These are phyloP conservation scores for Botrytis pseudocinerea DNA, from an alignment of 2,329 filamentous ascomycete species.

Conservation along the genomic window DNA sequence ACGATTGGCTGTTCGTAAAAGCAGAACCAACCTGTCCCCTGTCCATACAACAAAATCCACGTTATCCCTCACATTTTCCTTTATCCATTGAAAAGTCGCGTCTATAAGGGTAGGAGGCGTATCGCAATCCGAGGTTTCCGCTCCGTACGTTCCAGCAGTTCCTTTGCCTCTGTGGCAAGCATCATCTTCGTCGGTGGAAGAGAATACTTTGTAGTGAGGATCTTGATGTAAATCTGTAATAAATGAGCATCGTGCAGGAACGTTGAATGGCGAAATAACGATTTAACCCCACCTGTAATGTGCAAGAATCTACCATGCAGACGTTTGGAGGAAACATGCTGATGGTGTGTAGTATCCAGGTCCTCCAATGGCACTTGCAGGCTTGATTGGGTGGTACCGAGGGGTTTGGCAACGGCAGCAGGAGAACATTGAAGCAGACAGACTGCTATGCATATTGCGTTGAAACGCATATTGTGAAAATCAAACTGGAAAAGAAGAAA, in stretches of 20 bases:
- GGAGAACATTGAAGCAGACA: slow-evolving; percentile 32
- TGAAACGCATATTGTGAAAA: slow-evolving; percentile 33
- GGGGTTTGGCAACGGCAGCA: slow-evolving; percentile 29
- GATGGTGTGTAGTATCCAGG: slow-evolving; percentile 29
- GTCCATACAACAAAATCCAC: slow-evolving; percentile 95
- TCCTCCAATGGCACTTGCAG: slow-evolving; percentile 39
- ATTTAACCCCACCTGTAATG: slow-evolving; percentile 68
- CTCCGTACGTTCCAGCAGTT: slow-evolving; percentile 76
- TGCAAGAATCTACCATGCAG: slow-evolving; percentile 79
- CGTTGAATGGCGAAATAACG: slow-evolving; percentile 2
- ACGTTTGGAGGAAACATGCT: slow-evolving; percentile 39
- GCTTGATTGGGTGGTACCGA: slow-evolving; percentile 26
- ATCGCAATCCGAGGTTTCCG: slow-evolving; percentile 87
- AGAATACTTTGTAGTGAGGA: slow-evolving; percentile 77
- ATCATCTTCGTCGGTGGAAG: slow-evolving; percentile 65
- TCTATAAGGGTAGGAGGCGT: slow-evolving; percentile 78
- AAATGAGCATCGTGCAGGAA: slow-evolving; percentile 31
- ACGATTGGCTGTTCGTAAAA: slow-evolving; percentile 44
- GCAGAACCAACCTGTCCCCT: slow-evolving; percentile 62
- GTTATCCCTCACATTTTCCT: slow-evolving; percentile 70
- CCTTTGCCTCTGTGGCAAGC: slow-evolving; percentile 82
- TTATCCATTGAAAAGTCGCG: slow-evolving; percentile 87
- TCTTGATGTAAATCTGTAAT: slow-evolving; percentile 85
- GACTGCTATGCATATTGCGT: slow-evolving; percentile 31
- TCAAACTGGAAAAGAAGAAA: slow-evolving; percentile 21